These are phyloP conservation scores for Alternaria triticimaculans DNA, from an alignment of 2,329 filamentous ascomycete species.

Conservation along the genomic window DNA sequence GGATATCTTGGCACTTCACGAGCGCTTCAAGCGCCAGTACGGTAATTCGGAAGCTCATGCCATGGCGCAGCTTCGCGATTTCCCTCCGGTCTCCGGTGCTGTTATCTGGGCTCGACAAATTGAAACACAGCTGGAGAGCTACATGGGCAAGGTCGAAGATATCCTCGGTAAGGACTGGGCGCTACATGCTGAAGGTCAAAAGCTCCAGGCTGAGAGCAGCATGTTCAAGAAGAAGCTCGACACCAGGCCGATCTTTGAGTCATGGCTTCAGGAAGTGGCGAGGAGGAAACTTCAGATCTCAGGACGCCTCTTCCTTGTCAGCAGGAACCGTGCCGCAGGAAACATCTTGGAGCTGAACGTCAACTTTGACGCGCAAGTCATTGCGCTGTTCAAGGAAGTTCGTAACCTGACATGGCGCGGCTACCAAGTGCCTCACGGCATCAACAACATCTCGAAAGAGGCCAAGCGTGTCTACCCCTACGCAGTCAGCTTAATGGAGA, in stretches of 20 bases:
- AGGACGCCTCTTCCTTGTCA: slow-evolving; percentile 89
- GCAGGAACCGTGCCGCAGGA: slow-evolving; percentile 85
- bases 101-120: slow-evolving; percentile 99
- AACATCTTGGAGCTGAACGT: slow-evolving; percentile 87
- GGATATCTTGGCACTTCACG: slow-evolving; percentile 90
- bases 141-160: slow-evolving; percentile 99
- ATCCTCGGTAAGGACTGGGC: slow-evolving; percentile 95
- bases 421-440: slow-evolving; percentile 90
- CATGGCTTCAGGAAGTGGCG: slow-evolving; percentile 91
- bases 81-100: slow-evolving; percentile 93
- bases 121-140: slow-evolving; percentile 90
- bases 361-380: slow-evolving; percentile 97
- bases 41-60: slow-evolving; percentile 96
- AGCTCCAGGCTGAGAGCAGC: slow-evolving; percentile 87
- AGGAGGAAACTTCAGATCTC: slow-evolving; percentile 89
- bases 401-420: slow-evolving; percentile 95
- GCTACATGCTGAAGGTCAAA: slow-evolving; percentile 91
- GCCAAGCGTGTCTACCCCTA: slow-evolving; percentile 99
- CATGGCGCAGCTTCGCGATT: slow-evolving; percentile 95
- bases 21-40: slow-evolving; percentile 98
- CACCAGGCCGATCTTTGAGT: slow-evolving; percentile 90
- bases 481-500: slow-evolving; percentile 98
- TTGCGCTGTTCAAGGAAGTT: slow-evolving; percentile 98
- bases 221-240: slow-evolving; percentile 97
- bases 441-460: slow-evolving; percentile 96